phyloP scores from a whole-genome alignment of 371 early-diverging fungal genomes.

The Mucor mucedo region DNA sequence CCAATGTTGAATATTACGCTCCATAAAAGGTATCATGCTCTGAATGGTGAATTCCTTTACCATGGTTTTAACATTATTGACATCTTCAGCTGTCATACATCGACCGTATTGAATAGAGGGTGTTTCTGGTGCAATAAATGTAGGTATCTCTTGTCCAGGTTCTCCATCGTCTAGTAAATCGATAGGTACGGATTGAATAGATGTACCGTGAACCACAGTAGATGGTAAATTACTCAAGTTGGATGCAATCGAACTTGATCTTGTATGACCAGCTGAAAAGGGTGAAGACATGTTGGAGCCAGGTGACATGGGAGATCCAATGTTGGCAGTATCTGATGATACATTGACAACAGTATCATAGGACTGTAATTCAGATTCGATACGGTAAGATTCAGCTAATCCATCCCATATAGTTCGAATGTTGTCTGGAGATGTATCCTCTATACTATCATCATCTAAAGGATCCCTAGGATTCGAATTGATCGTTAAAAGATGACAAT shows the following conservation, averaged over 20 bases:
- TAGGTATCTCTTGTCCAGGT: not conserved
- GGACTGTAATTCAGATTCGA: slow-evolving; percentile 41
- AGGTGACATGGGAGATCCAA: not conserved
- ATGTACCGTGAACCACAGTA: slow-evolving; percentile 19
- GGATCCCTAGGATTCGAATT: slow-evolving; percentile 54
- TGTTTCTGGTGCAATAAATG: slow-evolving; percentile 6
- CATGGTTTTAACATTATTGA: slow-evolving; percentile 57
- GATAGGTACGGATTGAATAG: slow-evolving; percentile 25
- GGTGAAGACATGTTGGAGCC: slow-evolving; percentile 8
- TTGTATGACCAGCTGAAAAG: slow-evolving; percentile 28
- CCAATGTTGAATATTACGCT: slow-evolving; percentile 84
- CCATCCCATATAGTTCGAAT: slow-evolving; percentile 29
- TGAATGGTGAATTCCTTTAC: slow-evolving; percentile 72
- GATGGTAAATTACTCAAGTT: slow-evolving; percentile 19
- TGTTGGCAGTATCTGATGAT: not conserved
- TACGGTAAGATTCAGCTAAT: slow-evolving; percentile 21
- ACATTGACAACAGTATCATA: slow-evolving; percentile 2
- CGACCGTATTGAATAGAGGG: slow-evolving; percentile 57
- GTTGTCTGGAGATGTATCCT: slow-evolving; percentile 18
- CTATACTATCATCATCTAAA: slow-evolving; percentile 30
- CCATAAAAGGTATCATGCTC: slow-evolving; percentile 89
- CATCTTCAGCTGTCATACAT: slow-evolving; percentile 60
- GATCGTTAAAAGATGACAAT: slow-evolving; percentile 66
- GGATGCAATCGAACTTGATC: slow-evolving; percentile 28
- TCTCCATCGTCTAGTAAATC: slow-evolving; percentile 7